These are phyloP conservation scores for Trichoderma endophyticum DNA, from an alignment of 2,329 filamentous ascomycete species.

Conservation along the genomic window DNA sequence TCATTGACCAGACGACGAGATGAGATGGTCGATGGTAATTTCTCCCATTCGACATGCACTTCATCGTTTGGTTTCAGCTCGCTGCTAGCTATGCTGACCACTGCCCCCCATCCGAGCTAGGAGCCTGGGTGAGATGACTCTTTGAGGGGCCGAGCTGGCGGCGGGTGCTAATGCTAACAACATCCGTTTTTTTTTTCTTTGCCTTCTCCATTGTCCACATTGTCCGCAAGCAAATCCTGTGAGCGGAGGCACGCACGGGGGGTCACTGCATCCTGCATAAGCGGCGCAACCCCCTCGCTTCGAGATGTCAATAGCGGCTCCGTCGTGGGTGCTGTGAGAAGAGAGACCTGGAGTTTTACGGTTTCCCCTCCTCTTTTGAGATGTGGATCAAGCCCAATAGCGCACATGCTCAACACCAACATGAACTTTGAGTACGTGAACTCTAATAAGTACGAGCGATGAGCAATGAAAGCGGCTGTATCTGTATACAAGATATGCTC, in stretches of 20 bases:
- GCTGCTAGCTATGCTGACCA: conserved; percentile 10
- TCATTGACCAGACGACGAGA: conserved; percentile 19
- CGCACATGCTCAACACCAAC: background rate
- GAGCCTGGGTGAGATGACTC: conserved; percentile 6
- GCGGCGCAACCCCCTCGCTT: conserved; percentile 25
- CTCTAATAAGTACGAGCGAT: background rate
- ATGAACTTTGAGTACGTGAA: background rate
- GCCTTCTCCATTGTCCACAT: background rate
- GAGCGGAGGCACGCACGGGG: conserved; percentile 19
- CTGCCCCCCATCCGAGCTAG: background rate
- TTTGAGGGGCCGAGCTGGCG: background rate
- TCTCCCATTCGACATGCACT: background rate
- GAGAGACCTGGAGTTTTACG: background rate
- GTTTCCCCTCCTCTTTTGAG: background rate
- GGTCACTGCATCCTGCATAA: conserved; percentile 30
- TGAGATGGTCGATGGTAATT: conserved; percentile 15
- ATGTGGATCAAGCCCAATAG: conserved; percentile 6
- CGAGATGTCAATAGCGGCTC: conserved; percentile 7
- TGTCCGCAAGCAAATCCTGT: conserved; percentile 2
- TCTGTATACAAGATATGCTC: background rate
- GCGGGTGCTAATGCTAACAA: conserved; percentile 3
- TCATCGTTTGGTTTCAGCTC: conserved; percentile 17
- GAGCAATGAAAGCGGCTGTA: background rate
- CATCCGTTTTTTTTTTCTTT: background rate
- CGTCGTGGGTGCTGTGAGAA: background rate